Evolutionary conservation across 371 early-diverging fungal species (phyloP).

Genomic region (Mucor lusitanicus): DNA sequence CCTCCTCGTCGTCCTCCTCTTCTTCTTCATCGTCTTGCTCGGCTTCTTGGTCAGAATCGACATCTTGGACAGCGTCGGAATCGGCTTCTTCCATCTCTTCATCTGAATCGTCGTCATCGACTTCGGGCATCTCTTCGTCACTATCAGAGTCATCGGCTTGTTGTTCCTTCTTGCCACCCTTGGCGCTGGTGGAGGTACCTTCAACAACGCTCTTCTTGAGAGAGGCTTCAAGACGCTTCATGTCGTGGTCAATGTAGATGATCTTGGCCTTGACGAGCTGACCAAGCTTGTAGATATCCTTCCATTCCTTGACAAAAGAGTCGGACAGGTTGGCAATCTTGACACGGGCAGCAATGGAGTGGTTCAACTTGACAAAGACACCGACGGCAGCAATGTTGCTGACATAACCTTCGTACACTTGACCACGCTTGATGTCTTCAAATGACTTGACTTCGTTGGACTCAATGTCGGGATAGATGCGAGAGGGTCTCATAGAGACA

Average conservation of each 20-base stretch:
- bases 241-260: constrained; percentile 59
- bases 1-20: constrained; percentile 50
- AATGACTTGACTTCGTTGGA: constrained; percentile 50
- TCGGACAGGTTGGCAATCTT: constrained; percentile 89
- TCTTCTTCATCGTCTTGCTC: constrained; percentile 55
- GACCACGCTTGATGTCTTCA: constrained; percentile 52
- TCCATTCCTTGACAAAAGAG: constrained; percentile 83
- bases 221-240: constrained; percentile 65
- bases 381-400: constrained; percentile 73
- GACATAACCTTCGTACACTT: constrained; percentile 76
- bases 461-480: constrained; percentile 27
- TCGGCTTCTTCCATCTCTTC: constrained; percentile 42
- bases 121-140: constrained; percentile 44
- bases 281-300: constrained; percentile 68
- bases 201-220: constrained; percentile 53
- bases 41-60: constrained; percentile 36
- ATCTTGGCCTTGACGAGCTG: constrained; percentile 77
- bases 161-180: constrained; percentile 26
- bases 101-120: constrained; percentile 31
- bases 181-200: constrained; percentile 25
- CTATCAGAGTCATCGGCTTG: constrained; percentile 49
- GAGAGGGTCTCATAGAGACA: constrained; percentile 67
- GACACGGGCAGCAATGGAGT: constrained; percentile 71
- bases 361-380: constrained; percentile 73
- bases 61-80: constrained; percentile 37